Evolutionary conservation across 2,329 filamentous ascomycete genomes (phyloP).

Genomic region (Chaetomiaceae sp.): DNA sequence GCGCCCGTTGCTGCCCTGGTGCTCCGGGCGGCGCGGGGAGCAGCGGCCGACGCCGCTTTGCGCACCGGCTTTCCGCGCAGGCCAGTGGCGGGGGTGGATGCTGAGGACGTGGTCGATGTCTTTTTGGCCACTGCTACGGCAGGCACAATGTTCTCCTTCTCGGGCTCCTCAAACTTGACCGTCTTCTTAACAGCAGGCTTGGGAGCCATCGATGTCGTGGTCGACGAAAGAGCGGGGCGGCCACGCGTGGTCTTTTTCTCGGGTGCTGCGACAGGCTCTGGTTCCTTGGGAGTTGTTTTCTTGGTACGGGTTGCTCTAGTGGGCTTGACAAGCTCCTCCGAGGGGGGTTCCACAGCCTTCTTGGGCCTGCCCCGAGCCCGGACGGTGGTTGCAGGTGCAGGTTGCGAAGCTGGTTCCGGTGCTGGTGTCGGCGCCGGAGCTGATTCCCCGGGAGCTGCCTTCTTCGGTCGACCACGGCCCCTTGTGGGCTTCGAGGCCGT

Average conservation of each 20-base stretch:
- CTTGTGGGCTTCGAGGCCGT: slow-evolving; percentile 32
- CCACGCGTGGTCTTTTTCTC: slow-evolving; percentile 36
- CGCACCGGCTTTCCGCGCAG: slow-evolving; percentile 43
- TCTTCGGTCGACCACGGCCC: slow-evolving; percentile 45
- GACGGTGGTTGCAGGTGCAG: slow-evolving; percentile 22
- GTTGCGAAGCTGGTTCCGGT: slow-evolving; percentile 43
- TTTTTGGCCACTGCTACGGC: slow-evolving; percentile 29
- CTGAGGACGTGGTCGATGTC: slow-evolving; percentile 19
- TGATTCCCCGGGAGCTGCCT: slow-evolving; percentile 29
- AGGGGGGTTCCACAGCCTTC: slow-evolving; percentile 30
- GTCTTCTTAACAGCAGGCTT: slow-evolving; percentile 53
- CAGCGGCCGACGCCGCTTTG: slow-evolving; percentile 35
- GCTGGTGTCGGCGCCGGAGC: slow-evolving; percentile 20
- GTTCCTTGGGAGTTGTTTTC: slow-evolving; percentile 5
- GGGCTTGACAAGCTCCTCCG: slow-evolving; percentile 28
- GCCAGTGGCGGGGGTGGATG: slow-evolving; percentile 31
- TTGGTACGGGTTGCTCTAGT: slow-evolving; percentile 17
- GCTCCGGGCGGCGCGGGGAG: slow-evolving; percentile 25
- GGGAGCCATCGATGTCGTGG: slow-evolving; percentile 21
- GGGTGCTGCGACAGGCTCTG: slow-evolving; percentile 10
- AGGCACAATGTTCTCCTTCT: slow-evolving; percentile 57
- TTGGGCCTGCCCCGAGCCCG: slow-evolving; percentile 28
- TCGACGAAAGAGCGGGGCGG: slow-evolving; percentile 35
- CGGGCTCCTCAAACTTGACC: slow-evolving; percentile 59
- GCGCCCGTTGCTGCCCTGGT: slow-evolving; percentile 27